Evolutionary conservation across 257 asterid species (phyloP).

Genomic region (Gentiana dahurica): DNA sequence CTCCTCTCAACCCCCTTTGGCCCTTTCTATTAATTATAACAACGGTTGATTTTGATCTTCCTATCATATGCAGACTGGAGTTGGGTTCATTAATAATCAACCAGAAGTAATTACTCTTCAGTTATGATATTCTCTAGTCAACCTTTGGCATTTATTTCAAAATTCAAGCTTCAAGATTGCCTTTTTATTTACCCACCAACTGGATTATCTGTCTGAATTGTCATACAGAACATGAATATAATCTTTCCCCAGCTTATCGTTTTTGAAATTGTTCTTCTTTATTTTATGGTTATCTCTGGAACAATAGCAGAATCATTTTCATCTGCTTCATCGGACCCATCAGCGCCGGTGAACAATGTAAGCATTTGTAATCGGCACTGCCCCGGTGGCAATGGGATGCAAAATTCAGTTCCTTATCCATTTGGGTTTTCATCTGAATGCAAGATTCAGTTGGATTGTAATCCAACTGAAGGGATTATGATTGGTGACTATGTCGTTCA

Average conservation of each 20-base stretch:
- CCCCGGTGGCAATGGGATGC: slow-evolving; percentile 5
- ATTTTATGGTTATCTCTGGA: neutral
- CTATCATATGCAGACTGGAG: no score
- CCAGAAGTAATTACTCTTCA: slow-evolving; percentile 9
- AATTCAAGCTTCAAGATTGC: neutral
- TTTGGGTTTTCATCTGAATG: slow-evolving; percentile 59
- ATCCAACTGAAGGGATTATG: slow-evolving; percentile 14
- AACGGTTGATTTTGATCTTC: no score
- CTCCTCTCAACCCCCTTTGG: no score
- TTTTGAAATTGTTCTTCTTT: no score
- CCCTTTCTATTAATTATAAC: no score
- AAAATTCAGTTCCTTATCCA: slow-evolving; percentile 33
- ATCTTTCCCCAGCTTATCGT: no score
- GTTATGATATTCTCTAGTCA: slow-evolving; percentile 19
- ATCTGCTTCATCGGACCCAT: slow-evolving; percentile 8
- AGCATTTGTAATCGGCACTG: slow-evolving; percentile 23
- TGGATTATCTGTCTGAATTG: neutral
- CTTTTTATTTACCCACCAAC: neutral
- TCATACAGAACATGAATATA: neutral
- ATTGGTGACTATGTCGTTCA: slow-evolving; percentile 32
- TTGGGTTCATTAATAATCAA: no score
- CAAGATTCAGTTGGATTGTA: slow-evolving; percentile 36
- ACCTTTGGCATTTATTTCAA: slow-evolving; percentile 2
- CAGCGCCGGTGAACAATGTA: slow-evolving; percentile 8
- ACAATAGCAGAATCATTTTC: neutral